These are phyloP conservation scores for Myrmaecium sp. DNA, from an alignment of 2,329 filamentous ascomycete genomes.

Conservation along the genomic window DNA sequence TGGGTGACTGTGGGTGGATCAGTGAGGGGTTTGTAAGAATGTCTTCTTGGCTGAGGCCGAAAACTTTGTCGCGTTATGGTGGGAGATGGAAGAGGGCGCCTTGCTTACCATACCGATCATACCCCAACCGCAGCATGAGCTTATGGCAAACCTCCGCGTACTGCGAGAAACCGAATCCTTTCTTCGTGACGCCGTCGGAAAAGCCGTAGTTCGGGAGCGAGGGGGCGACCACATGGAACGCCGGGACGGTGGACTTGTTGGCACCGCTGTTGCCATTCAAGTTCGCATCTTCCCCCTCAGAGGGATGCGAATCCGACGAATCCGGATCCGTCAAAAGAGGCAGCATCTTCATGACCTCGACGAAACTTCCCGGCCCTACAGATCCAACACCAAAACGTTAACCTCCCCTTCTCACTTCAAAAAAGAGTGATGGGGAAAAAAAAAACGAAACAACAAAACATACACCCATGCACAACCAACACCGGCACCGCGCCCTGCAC, in stretches of 20 bases:
- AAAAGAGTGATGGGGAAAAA: not conserved
- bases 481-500: conserved; percentile 41
- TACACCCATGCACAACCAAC: conserved; percentile 50
- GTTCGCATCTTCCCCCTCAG: no score
- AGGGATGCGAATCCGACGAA: no score
- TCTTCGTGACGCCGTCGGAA: conserved; percentile 30
- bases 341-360: conserved; percentile 49
- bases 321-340: conserved; percentile 23
- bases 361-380: conserved; percentile 47
- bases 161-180: conserved; percentile 40
- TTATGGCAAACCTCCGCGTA: conserved; percentile 50
- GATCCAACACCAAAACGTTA: conserved; percentile 9
- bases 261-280: conserved; percentile 5
- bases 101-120: conserved; percentile 35
- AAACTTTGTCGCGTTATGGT: not conserved
- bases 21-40: not conserved
- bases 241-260: conserved; percentile 20
- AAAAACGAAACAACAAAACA: conserved; percentile 3
- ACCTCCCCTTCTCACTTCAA: conserved; percentile 5
- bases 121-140: conserved; percentile 52
- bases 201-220: conserved; percentile 41
- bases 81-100: no score
- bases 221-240: conserved; percentile 36
- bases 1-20: conserved; percentile 22
- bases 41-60: conserved; percentile 4